Evolutionary conservation across 352 stramenopile genomes (phyloP).

Genomic region (Phytophthora melonis): DNA sequence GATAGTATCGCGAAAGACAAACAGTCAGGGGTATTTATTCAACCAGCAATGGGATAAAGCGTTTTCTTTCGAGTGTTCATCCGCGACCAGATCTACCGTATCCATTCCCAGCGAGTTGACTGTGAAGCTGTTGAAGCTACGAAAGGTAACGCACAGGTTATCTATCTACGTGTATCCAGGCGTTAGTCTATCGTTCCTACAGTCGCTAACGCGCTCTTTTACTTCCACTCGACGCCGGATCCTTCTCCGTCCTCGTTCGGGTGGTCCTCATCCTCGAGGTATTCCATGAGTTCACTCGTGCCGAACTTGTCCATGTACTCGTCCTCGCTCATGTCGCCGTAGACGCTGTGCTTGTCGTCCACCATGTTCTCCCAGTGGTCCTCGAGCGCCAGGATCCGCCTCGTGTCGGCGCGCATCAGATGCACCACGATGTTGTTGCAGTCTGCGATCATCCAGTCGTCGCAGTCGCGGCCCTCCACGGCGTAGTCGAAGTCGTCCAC

Average conservation of each 20-base stretch:
- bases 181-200: conserved; percentile 23
- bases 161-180: not conserved
- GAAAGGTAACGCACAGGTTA: not conserved
- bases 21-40: conserved; percentile 46
- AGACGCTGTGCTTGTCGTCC: conserved; percentile 81
- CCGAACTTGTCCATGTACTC: conserved; percentile 92
- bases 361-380: conserved; percentile 90
- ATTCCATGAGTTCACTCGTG: conserved; percentile 88
- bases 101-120: not conserved
- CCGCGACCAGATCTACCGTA: not conserved
- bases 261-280: conserved; percentile 75
- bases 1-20: conserved; percentile 29
- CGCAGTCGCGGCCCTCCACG: conserved; percentile 89
- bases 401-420: conserved; percentile 83
- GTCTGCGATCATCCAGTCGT: conserved; percentile 95
- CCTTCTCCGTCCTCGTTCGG: conserved; percentile 41
- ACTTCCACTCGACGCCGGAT: conserved; percentile 74
- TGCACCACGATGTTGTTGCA: conserved; percentile 93
- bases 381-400: conserved; percentile 77
- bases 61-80: not conserved
- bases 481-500: conserved; percentile 82
- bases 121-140: no score
- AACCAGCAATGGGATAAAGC: conserved; percentile 8
- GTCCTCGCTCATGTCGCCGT: conserved; percentile 84
- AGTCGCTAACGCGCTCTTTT: conserved; percentile 14